Evolutionary conservation across 352 stramenopile genomes (phyloP).

Genomic region (Globisporangium abappressorium): DNA sequence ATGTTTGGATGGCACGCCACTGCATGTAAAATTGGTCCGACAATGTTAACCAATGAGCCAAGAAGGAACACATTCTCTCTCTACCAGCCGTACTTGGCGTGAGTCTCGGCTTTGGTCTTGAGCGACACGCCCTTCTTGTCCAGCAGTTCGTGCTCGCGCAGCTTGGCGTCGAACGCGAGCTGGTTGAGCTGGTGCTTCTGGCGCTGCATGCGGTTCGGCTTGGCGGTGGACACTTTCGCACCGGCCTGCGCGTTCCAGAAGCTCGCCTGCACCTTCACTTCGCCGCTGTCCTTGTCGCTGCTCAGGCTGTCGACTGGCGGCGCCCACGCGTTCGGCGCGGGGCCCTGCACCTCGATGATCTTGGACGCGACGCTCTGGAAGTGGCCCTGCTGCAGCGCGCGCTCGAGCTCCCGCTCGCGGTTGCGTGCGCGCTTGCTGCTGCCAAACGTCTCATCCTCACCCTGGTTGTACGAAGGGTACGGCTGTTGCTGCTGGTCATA

Average conservation of each 20-base stretch:
- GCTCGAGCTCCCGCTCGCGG: constrained; percentile 68
- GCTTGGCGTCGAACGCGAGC: constrained; percentile 75
- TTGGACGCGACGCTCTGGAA: constrained; percentile 55
- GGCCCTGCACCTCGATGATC: constrained; percentile 64
- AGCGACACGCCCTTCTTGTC: constrained; percentile 57
- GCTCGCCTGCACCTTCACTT: constrained; percentile 62
- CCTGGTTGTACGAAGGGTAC: constrained; percentile 32
- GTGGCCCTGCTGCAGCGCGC: constrained; percentile 63
- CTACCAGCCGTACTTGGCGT: constrained; percentile 83
- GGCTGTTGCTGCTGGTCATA: constrained; percentile 36
- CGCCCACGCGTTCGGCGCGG: constrained; percentile 49
- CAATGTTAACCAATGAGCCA: background rate
- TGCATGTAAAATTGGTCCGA: background rate
- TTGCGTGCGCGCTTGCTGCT: constrained; percentile 53
- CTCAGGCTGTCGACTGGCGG: constrained; percentile 30
- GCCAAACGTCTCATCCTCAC: constrained; percentile 30
- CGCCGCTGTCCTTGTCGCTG: constrained; percentile 20
- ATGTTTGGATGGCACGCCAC: background rate
- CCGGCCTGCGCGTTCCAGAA: constrained; percentile 69
- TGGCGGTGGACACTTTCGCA: constrained; percentile 44
- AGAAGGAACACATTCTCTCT: background rate
- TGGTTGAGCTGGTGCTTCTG: constrained; percentile 85
- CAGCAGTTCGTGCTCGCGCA: constrained; percentile 65
- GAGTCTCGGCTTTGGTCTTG: constrained; percentile 76
- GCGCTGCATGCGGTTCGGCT: constrained; percentile 69